Percentiles rank a stretch among this genome's conserved stretches.
phyloP scores from a whole-genome alignment of 2,329 filamentous ascomycete species.

The Acephala macrosclerotiorum region DNA sequence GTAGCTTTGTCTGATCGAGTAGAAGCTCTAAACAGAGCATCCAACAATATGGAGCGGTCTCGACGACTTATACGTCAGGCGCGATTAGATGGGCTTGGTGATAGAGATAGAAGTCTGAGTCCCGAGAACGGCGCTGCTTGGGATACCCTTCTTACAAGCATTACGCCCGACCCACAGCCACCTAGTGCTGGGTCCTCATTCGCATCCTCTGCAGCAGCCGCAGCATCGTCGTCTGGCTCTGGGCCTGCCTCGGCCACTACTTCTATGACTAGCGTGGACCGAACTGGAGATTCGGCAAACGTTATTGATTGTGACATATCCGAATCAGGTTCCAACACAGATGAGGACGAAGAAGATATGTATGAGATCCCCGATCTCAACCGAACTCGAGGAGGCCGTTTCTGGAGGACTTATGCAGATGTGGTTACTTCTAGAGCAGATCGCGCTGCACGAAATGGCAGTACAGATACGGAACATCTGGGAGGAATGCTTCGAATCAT shows the following conservation, averaged over 20 bases:
- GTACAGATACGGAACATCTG: slow-evolving; percentile 46
- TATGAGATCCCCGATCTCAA: slow-evolving; percentile 30
- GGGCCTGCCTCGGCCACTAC: slow-evolving; percentile 37
- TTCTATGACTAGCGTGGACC: slow-evolving; percentile 39
- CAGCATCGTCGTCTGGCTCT: slow-evolving; percentile 37
- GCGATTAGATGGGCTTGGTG: slow-evolving; percentile 76
- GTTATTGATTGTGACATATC: slow-evolving; percentile 41
- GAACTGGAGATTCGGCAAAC: slow-evolving; percentile 26
- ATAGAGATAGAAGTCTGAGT: slow-evolving; percentile 84
- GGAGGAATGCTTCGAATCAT: slow-evolving; percentile 77
- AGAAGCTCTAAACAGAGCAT: slow-evolving; percentile 28
- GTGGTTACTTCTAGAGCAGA: slow-evolving; percentile 41
- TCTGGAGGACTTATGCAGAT: slow-evolving; percentile 41
- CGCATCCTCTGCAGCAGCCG: slow-evolving; percentile 42
- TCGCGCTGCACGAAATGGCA: slow-evolving; percentile 44
- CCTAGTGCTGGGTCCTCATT: slow-evolving; percentile 87
- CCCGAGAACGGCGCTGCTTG: slow-evolving; percentile 71
- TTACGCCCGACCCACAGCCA: slow-evolving; percentile 81
- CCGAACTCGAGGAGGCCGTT: slow-evolving; percentile 20
- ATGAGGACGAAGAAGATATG: slow-evolving; percentile 47
- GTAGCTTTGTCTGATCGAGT: slow-evolving; percentile 30
- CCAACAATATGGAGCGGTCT: slow-evolving; percentile 30
- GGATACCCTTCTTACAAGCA: slow-evolving; percentile 81
- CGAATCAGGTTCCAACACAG: slow-evolving; percentile 37
- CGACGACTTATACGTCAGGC: slow-evolving; percentile 31